Evolutionary conservation across 371 early-diverging fungal genomes (phyloP).

Genomic region (Mucor irregularis): DNA sequence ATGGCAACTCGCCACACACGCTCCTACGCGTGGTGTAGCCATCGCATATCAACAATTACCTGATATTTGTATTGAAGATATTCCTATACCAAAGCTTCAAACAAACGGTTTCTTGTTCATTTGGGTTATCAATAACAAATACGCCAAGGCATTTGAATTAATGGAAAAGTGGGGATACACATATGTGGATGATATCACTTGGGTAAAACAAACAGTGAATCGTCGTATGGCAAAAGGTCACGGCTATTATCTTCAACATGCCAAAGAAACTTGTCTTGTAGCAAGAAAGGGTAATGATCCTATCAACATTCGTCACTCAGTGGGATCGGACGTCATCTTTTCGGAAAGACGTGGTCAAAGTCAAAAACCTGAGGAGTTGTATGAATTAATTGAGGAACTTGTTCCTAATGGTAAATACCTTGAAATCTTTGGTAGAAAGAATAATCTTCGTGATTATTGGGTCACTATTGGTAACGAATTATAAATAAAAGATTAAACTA

Average conservation of each 20-base stretch:
- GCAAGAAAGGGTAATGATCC: conserved; percentile 87
- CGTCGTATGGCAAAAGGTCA: conserved; percentile 95
- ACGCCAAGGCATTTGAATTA: conserved; percentile 87
- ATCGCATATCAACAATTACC: conserved; percentile 94
- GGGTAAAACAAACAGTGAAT: conserved; percentile 96
- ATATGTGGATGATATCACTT: conserved; percentile 92
- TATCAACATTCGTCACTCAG: conserved; percentile 71
- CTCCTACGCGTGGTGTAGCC: conserved; percentile 93
- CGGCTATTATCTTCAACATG: conserved; percentile 94
- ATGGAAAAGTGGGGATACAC: conserved; percentile 94
- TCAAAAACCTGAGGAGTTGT: conserved; percentile 93
- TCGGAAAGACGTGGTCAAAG: conserved; percentile 92
- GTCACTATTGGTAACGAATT: conserved; percentile 94
- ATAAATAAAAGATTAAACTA: too few species aligned
- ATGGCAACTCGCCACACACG: conserved; percentile 95
- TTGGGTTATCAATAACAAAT: conserved; percentile 97
- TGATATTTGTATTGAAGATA: conserved; percentile 86
- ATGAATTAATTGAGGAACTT: conserved; percentile 89
- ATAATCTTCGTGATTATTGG: conserved; percentile 94
- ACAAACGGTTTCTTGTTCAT: conserved; percentile 90
- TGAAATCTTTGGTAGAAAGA: conserved; percentile 94
- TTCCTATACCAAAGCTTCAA: conserved; percentile 85
- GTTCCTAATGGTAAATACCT: conserved; percentile 88
- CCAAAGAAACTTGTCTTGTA: conserved; percentile 94
- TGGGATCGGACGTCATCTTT: conserved; percentile 90